Evolutionary conservation across 495 filamentous ascomycete species (phyloP), one percentile per base, ranked within the genome.

Genomic region (Podospora conica): DNA sequence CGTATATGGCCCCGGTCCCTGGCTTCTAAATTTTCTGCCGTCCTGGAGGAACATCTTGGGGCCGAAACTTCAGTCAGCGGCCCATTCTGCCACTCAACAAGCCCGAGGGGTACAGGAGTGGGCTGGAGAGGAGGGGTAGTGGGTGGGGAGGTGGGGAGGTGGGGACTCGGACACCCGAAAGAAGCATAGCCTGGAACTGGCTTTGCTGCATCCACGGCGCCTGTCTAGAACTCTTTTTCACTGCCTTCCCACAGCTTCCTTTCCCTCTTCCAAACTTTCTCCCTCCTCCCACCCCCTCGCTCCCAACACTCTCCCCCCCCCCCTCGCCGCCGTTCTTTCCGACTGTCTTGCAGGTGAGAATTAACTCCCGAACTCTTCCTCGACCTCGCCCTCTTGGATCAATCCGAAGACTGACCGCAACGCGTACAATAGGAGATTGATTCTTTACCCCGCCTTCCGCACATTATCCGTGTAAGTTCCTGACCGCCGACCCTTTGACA

Each of bases 381-480:
- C 40, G 6, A 48, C 18, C 18, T 48, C 40, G 2, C 6, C 40
- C 18, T n/a, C 18, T 48, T n/a, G 40, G 15, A 18, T 40, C 33
- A 7, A 48, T n/a, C 8, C 6, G 40, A 48, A 48, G 40, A 48
- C 40, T 48, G 18, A 48, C 18, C 40, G 40, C 40, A 48, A 48
- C 40, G 5, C 4, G 15, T 22, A 8, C 9, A 58, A 53, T 21
- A 64, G 55, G 55, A 55, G 55, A 55, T 64, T 28, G 48, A 58
- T 24, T 57, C 55, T 23, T 63, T 64, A 64, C 63, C 63, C 63
- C 63, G 63, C 63, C 63, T n/a, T 31, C 53, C 25, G 29, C 40
- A 48, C 40, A n/a, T n/a, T 7, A 18, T 48, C 40, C 18, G 40
- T 48, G 40, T 48, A 48, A n/a, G 40, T 48, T 48, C 40, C 18